Conservation (phyloP, 2,329 filamentous ascomycete genomes). For the Diaporthe humulicola region DNA sequence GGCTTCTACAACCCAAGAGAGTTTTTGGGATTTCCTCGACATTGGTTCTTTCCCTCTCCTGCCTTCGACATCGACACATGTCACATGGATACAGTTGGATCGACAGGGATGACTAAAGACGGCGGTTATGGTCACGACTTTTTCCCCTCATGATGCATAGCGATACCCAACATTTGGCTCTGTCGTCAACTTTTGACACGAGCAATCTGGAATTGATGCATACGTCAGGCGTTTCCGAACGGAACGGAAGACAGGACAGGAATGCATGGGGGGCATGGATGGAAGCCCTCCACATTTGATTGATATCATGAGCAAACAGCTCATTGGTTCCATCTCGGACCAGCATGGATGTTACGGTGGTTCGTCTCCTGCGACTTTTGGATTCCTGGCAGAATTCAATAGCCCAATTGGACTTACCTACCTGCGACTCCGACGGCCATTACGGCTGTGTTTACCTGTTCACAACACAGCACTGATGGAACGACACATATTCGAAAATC, state of each 20-base stretch:
- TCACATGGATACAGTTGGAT: conserved; percentile 28
- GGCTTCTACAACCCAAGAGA: background rate
- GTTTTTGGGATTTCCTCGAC: conserved; percentile 4
- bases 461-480: background rate
- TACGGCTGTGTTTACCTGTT: conserved; percentile 10
- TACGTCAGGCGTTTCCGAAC: conserved; percentile 26
- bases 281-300: background rate
- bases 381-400: conserved; percentile 27
- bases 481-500: conserved; percentile 6
- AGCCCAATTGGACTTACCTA: background rate
- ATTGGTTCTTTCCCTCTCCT: background rate
- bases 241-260: background rate
- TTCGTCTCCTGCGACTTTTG: background rate
- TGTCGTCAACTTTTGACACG: conserved; percentile 7
- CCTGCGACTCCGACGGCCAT: background rate
- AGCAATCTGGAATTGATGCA: conserved; percentile 7
- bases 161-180: conserved; percentile 26
- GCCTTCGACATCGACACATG: background rate
- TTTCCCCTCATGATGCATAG: conserved; percentile 29
- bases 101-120: background rate
- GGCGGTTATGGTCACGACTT: conserved; percentile 17
- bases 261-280: background rate
- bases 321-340: background rate
- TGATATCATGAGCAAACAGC: background rate
- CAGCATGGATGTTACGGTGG: background rate